Conservation (phyloP, 2,329 filamentous ascomycete genomes). For the Fusarium hostae region DNA sequence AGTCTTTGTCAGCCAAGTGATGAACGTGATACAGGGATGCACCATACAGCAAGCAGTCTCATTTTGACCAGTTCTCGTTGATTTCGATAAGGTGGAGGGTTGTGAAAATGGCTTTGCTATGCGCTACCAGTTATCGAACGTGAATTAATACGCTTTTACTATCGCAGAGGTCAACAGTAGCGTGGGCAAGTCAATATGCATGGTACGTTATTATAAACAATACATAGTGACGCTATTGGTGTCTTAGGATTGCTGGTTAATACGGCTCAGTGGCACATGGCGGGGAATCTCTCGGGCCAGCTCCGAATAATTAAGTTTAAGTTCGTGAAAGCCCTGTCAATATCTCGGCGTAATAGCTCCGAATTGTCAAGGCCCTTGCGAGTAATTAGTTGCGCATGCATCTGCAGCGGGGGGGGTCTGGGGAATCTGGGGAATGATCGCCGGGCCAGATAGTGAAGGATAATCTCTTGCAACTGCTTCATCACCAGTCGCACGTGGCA, state of each 20-base stretch:
- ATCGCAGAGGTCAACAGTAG: background rate
- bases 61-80: background rate
- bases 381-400: background rate
- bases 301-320: background rate
- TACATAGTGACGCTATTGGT: background rate
- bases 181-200: background rate
- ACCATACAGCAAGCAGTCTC: background rate
- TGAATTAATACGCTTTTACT: rapidly evolving
- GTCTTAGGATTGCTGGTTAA: background rate
- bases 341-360: background rate
- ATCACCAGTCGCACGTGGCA: no score
- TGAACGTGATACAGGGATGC: rapidly evolving
- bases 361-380: background rate
- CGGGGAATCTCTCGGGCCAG: background rate
- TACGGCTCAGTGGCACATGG: background rate
- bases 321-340: no score
- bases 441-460: background rate
- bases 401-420: background rate
- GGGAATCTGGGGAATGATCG: background rate
- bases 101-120: background rate
- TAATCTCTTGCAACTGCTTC: background rate
- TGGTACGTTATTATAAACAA: rapidly evolving
- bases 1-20: background rate
- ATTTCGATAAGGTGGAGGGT: background rate
- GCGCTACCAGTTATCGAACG: background rate